phyloP scores from a whole-genome alignment of 176 grass and related monocot genomes.

The Guadua angustifolia region DNA sequence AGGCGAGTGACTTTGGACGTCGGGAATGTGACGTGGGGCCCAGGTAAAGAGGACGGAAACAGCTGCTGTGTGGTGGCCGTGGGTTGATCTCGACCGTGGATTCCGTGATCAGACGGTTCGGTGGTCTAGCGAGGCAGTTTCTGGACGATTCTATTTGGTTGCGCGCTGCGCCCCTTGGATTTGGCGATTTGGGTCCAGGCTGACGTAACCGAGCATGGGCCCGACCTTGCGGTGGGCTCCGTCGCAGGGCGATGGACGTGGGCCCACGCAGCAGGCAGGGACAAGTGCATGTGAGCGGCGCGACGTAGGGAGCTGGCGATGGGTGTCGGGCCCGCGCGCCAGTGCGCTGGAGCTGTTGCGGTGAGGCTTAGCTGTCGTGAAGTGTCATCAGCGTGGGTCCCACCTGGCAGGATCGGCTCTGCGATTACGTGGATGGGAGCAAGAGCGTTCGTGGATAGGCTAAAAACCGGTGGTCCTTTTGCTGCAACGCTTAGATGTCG shows the following conservation, averaged over 20 bases:
- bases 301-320: neutral
- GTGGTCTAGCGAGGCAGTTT: neutral
- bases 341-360: neutral
- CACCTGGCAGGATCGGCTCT: neutral
- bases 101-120: neutral
- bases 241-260: neutral
- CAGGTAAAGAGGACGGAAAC: neutral
- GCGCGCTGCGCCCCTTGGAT: no score
- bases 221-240: neutral
- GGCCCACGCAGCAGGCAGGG: slow-evolving; percentile 1
- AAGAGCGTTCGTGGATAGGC: neutral
- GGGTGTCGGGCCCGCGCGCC: no score
- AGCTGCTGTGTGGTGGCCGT: neutral
- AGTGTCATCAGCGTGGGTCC: neutral
- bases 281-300: neutral
- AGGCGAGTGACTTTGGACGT: neutral
- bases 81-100: neutral
- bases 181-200: neutral
- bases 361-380: neutral
- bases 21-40: no score
- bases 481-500: neutral
- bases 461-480: neutral
- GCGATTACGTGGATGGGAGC: neutral
- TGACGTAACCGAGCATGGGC: neutral
- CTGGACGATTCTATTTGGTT: neutral